Conservation (phyloP, 345 rosid species). For the Citrus inodora region DNA sequence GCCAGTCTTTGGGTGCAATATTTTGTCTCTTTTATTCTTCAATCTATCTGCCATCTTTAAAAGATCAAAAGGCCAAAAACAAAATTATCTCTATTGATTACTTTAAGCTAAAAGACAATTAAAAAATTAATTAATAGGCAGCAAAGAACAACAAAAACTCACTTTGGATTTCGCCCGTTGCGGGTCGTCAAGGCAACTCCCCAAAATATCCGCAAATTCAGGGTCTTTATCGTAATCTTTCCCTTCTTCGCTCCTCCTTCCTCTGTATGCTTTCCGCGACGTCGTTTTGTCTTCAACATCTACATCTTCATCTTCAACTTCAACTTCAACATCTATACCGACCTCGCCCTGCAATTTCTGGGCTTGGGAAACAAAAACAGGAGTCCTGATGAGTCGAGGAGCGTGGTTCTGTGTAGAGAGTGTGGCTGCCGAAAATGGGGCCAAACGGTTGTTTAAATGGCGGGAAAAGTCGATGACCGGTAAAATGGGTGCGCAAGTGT, state of each 20-base stretch:
- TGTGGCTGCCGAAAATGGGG: slow-evolving; percentile 27
- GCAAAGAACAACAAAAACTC: slow-evolving; percentile 8
- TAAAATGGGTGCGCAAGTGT: slow-evolving; percentile 8
- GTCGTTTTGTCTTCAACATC: slow-evolving; percentile 24
- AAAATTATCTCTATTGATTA: not conserved
- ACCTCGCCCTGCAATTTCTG: slow-evolving; percentile 24
- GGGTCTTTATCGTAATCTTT: slow-evolving; percentile 78
- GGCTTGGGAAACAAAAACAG: slow-evolving; percentile 10
- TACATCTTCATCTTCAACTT: too few species aligned
- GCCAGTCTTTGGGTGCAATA: slow-evolving; percentile 82
- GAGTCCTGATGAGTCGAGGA: slow-evolving; percentile 4
- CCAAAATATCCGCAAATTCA: slow-evolving; percentile 81
- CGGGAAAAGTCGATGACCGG: slow-evolving; percentile 4
- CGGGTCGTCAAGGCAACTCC: slow-evolving; percentile 70
- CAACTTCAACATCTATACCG: slow-evolving; percentile 19
- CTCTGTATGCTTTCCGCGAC: slow-evolving; percentile 29
- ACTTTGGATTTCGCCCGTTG: slow-evolving; percentile 72
- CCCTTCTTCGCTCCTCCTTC: slow-evolving; percentile 38
- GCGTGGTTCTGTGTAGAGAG: not conserved
- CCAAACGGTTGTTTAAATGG: not conserved
- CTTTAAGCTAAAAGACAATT: not conserved
- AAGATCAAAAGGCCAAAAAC: not conserved
- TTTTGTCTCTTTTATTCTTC: slow-evolving; percentile 74
- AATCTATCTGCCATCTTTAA: slow-evolving; percentile 83
- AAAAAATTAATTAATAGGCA: not conserved